Conservation (phyloP, 192 early-diverging fungal species). For the Spizellomyces punctatus region DNA sequence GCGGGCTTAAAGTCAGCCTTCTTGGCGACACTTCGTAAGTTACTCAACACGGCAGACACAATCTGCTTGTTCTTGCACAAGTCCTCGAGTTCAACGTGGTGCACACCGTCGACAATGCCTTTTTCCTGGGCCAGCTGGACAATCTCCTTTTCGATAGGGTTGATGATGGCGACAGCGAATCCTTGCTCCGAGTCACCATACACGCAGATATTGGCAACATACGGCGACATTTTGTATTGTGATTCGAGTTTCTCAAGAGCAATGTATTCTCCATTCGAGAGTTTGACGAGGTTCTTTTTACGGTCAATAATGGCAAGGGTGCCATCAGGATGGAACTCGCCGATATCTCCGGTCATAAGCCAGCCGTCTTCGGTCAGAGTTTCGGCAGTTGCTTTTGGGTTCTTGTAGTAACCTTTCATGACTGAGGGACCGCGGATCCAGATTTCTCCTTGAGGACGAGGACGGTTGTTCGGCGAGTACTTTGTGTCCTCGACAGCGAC, state of each 20-base stretch:
- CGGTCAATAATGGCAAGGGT: slow-evolving; percentile 86
- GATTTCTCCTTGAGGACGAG: slow-evolving; percentile 71
- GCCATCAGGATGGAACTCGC: slow-evolving; percentile 78
- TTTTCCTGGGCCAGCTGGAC: slow-evolving; percentile 23
- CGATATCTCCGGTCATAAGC: slow-evolving; percentile 75
- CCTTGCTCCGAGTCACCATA: slow-evolving; percentile 68
- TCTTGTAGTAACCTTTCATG: slow-evolving; percentile 88
- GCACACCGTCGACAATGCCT: slow-evolving; percentile 7
- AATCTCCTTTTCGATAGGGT: slow-evolving; percentile 59
- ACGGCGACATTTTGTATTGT: slow-evolving; percentile 74
- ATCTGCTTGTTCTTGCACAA: slow-evolving; percentile 50
- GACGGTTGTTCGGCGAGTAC: slow-evolving; percentile 35
- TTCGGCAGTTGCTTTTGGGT: slow-evolving; percentile 69
- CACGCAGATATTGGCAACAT: slow-evolving; percentile 71
- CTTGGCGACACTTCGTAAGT: slow-evolving; percentile 64
- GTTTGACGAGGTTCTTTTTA: slow-evolving; percentile 92
- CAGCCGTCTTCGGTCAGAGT: slow-evolving; percentile 77
- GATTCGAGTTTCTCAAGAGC: slow-evolving; percentile 94
- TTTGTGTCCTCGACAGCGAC: slow-evolving; percentile 56
- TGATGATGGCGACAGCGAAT: slow-evolving; percentile 77
- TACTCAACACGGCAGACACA: slow-evolving; percentile 51
- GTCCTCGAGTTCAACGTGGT: slow-evolving; percentile 46
- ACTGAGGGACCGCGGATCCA: slow-evolving; percentile 85
- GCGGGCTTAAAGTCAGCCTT: slow-evolving; percentile 67
- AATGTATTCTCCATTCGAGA: slow-evolving; percentile 85